Conservation (phyloP, 768 basidiomycete species). For the Amanita rubescens region DNA sequence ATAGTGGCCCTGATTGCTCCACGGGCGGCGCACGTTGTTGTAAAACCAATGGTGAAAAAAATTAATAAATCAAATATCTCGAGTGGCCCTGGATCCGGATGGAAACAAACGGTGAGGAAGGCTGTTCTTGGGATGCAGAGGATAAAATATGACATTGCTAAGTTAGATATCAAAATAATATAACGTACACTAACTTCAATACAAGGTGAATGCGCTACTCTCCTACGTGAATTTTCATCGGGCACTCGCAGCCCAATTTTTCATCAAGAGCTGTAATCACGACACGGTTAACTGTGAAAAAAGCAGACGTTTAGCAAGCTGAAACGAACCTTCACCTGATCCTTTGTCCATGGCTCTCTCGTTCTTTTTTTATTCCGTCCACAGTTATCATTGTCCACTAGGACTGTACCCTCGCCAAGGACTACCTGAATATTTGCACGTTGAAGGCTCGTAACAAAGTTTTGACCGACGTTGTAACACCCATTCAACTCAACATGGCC, state of each 20-base stretch:
- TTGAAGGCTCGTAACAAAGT: background rate
- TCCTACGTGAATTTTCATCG: background rate
- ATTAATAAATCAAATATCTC: too few relatives aligned
- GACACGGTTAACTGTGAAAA: background rate
- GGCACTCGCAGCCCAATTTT: background rate
- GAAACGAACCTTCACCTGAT: background rate
- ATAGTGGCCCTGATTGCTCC: too few relatives aligned
- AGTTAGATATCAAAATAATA: too few relatives aligned
- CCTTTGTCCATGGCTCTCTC: background rate
- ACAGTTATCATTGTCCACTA: background rate
- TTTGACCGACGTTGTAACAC: background rate
- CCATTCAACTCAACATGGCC: background rate
- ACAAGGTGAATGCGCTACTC: background rate
- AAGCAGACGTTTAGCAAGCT: background rate
- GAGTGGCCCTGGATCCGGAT: too few relatives aligned
- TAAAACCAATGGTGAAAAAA: too few relatives aligned
- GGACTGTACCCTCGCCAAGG: background rate
- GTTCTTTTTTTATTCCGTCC: background rate
- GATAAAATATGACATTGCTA: too few relatives aligned
- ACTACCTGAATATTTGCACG: background rate
- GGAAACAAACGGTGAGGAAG: too few relatives aligned
- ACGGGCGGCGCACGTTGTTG: too few relatives aligned
- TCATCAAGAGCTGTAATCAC: background rate
- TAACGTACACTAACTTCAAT: background rate
- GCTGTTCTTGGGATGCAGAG: too few relatives aligned